Conservation (phyloP, 2,329 filamentous ascomycete genomes). For the Nannizziopsis arthrosporioides region DNA sequence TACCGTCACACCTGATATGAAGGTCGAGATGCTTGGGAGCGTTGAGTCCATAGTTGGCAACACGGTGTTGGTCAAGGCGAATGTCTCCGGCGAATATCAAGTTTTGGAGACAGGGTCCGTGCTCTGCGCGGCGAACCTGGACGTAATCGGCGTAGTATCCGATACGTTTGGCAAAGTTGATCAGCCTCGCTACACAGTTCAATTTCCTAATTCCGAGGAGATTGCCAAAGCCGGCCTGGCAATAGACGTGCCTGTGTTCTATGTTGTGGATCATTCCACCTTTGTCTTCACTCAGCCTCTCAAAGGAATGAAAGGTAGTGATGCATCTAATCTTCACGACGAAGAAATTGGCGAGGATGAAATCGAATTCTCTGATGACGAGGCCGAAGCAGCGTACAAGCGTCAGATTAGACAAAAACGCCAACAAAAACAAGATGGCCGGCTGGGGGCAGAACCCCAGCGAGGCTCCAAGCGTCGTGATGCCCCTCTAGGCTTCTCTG, state of each 20-base stretch:
- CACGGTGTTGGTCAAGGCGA: conserved; percentile 65
- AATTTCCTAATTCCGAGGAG: conserved; percentile 58
- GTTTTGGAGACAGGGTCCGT: conserved; percentile 77
- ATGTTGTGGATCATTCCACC: conserved; percentile 63
- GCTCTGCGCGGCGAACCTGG: conserved; percentile 63
- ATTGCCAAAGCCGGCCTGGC: conserved; percentile 55
- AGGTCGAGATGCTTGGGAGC: conserved; percentile 61
- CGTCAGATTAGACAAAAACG: conserved; percentile 56
- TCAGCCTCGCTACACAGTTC: conserved; percentile 73
- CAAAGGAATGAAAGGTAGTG: conserved; percentile 70
- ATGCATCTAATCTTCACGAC: conserved; percentile 89
- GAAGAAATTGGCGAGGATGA: conserved; percentile 81
- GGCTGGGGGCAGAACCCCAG: conserved; percentile 26
- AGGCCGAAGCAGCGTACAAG: conserved; percentile 79
- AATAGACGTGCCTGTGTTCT: conserved; percentile 63
- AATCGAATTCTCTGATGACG: conserved; percentile 91
- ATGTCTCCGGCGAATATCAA: conserved; percentile 65
- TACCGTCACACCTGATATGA: conserved; percentile 62
- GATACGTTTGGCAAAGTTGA: conserved; percentile 80
- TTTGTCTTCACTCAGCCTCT: conserved; percentile 81
- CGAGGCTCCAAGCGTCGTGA: conserved; percentile 28
- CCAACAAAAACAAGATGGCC: conserved; percentile 42
- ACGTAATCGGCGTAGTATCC: conserved; percentile 66
- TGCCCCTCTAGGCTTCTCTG: conserved; percentile 28
- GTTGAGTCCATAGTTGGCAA: conserved; percentile 70